phyloP scores from a whole-genome alignment of 495 filamentous ascomycete genomes.

The Penicillium dipodomyicola region DNA sequence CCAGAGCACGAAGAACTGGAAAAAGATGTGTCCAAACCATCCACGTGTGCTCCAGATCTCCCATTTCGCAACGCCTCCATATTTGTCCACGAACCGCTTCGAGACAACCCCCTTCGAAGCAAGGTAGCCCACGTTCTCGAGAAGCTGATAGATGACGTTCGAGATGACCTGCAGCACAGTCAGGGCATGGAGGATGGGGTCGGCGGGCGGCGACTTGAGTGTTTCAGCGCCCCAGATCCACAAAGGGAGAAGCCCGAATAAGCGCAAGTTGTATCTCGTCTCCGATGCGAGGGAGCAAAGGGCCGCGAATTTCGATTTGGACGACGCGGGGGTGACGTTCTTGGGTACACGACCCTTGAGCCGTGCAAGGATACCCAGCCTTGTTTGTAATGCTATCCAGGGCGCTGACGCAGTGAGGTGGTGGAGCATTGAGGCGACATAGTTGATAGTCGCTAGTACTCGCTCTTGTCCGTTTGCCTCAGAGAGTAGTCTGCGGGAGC shows the following conservation, averaged over 20 bases:
- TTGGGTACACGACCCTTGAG: slow-evolving; percentile 25
- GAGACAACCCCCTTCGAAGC: slow-evolving; percentile 55
- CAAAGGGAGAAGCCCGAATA: slow-evolving; percentile 77
- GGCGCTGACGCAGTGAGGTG: slow-evolving; percentile 41
- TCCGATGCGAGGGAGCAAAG: slow-evolving; percentile 62
- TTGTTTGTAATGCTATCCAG: slow-evolving; percentile 36
- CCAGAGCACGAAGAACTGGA: slow-evolving; percentile 68
- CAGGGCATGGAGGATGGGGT: slow-evolving; percentile 48
- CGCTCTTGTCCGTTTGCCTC: slow-evolving; percentile 37
- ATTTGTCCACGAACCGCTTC: slow-evolving; percentile 53
- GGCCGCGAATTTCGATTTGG: slow-evolving; percentile 46
- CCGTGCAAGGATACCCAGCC: slow-evolving; percentile 38
- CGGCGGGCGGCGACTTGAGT: slow-evolving; percentile 47
- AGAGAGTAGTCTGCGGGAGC: slow-evolving; percentile 31
- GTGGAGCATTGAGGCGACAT: slow-evolving; percentile 41
- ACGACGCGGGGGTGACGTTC: slow-evolving; percentile 22
- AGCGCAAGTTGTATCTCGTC: slow-evolving; percentile 68
- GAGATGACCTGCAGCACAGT: slow-evolving; percentile 65
- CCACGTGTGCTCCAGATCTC: slow-evolving; percentile 73
- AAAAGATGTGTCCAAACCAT: slow-evolving; percentile 74
- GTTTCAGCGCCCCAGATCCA: slow-evolving; percentile 67
- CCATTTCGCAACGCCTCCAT: slow-evolving; percentile 52
- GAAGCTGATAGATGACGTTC: slow-evolving; percentile 66
- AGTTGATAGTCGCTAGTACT: slow-evolving; percentile 38
- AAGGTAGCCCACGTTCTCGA: slow-evolving; percentile 85